Percentiles rank a stretch among this genome's conserved stretches.
phyloP scores from a whole-genome alignment of 1,284 basidiomycete species.

The Rhodotorula sp. region DNA sequence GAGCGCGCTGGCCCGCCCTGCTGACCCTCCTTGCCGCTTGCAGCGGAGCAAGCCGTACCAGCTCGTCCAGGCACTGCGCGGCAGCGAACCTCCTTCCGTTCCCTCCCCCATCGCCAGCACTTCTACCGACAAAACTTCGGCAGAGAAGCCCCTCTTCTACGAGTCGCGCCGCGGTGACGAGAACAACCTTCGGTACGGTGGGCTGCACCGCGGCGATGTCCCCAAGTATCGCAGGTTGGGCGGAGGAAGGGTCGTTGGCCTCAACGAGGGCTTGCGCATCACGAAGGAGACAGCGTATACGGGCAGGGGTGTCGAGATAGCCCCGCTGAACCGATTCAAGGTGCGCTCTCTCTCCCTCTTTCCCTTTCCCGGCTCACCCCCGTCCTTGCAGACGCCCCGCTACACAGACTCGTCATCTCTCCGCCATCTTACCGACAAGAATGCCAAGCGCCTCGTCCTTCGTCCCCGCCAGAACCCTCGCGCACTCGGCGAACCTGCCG shows the following conservation, averaged over 20 bases:
- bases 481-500: slow-evolving; percentile 21
- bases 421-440: slow-evolving; percentile 26
- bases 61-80: slow-evolving; percentile 12
- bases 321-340: slow-evolving; percentile 50
- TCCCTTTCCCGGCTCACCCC: rapidly evolving
- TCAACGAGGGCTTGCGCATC: slow-evolving; percentile 46
- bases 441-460: slow-evolving; percentile 30
- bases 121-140: background rate
- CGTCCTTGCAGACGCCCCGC: slow-evolving; percentile 30
- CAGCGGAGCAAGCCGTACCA: slow-evolving; percentile 23
- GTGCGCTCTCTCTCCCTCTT: slow-evolving; percentile 33
- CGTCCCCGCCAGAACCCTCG: slow-evolving; percentile 1
- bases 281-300: slow-evolving; percentile 50
- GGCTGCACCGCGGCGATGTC: slow-evolving; percentile 64
- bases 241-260: slow-evolving; percentile 47
- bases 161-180: slow-evolving; percentile 69
- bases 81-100: background rate
- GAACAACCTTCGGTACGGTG: slow-evolving; percentile 69
- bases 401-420: slow-evolving; percentile 31
- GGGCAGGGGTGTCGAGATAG: slow-evolving; percentile 65
- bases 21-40: background rate
- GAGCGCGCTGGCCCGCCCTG: too few relatives aligned
- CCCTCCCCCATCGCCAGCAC: background rate
- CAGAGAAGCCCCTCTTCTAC: slow-evolving; percentile 56
- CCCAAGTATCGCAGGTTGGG: slow-evolving; percentile 61